Base-by-base conservation (phyloP, 805 yeast species). In the Candida xyloterini region DNA sequence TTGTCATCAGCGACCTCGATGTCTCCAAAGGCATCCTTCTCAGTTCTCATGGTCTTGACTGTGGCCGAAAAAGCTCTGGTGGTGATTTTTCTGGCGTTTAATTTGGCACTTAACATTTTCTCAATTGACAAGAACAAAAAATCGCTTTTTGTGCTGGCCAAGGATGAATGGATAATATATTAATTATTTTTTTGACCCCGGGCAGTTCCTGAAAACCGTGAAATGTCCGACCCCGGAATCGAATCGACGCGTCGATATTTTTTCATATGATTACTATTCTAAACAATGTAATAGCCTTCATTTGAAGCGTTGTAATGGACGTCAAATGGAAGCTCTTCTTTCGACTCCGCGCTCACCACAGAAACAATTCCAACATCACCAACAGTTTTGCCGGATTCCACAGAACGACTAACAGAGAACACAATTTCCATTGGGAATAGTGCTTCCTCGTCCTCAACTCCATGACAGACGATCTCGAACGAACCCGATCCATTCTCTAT, bases 21-120 rank as follows among this genome's bases (percentile, higher is more conserved):
- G 62, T 87, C 96, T 54, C 99, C 99, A 59, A 91, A 93, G 37
- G 98, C 98, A 68, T 91, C 99, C 43, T 88, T 75, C 66, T 91
- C 99, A 42, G 76, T 78, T 71, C 99, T 79, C 57, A 55, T 55
- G 33, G 51, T 55, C 27, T 38, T 49, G 33, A 52, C 37, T 13
- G 64, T 49, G 20, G 61, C 42, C 5, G 66, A 57, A 43, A 60
- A 60, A 15, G 63, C 50, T 52, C 58, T 59, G 4, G 54, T 13
- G 10, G 55, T 38, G 45, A 49, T 30, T 34, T 35, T 43, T 21
- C 30, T 41, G 27, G 41, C 36, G 27, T 43, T 40, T 29, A 50
- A 35, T 53, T 51, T 57, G 23, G 55, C 53, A 28, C 62, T 48
- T 30, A 59, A 47, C 61, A 56, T 55, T 25, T 10, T 37, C 27